phyloP scores from a whole-genome alignment of 2,329 filamentous ascomycete genomes.

The Cordyceps pruinosa region DNA sequence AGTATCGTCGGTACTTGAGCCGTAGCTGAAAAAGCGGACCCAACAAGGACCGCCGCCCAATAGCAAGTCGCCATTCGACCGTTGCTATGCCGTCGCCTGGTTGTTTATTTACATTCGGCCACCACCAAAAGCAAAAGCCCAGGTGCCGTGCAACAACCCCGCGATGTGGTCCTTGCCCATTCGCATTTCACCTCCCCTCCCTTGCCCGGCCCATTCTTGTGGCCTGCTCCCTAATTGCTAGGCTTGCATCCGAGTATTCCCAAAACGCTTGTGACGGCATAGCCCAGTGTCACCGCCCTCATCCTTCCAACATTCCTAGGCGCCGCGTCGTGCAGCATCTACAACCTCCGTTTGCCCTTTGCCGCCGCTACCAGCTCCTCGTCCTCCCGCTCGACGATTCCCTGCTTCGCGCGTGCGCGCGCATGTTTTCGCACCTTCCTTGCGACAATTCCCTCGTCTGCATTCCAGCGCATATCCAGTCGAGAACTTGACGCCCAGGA shows the following conservation, averaged over 20 bases:
- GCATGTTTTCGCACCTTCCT: constrained; percentile 13
- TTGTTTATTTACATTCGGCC: constrained; percentile 28
- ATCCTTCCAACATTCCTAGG: constrained; percentile 9
- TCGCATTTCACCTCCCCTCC: constrained; percentile 11
- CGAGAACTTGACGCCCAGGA: constrained; percentile 1
- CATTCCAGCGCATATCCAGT: constrained; percentile 11
- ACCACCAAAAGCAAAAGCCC: not conserved
- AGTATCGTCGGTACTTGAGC: not conserved
- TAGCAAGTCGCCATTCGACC: constrained; percentile 13
- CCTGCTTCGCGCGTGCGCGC: constrained; percentile 8
- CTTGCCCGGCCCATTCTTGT: constrained; percentile 14
- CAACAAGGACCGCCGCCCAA: constrained; percentile 17
- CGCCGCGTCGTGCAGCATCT: constrained; percentile 5
- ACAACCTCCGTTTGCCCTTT: constrained; percentile 1
- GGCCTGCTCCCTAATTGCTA: not conserved
- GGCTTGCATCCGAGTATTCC: constrained; percentile 9
- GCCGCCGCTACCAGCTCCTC: not conserved
- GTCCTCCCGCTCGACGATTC: not conserved
- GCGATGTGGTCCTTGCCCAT: constrained; percentile 17
- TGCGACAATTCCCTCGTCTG: constrained; percentile 5
- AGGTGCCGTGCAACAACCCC: constrained; percentile 18
- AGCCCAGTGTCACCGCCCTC: constrained; percentile 14
- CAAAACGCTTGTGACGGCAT: constrained; percentile 19
- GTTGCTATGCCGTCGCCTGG: constrained; percentile 28
- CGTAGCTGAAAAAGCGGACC: not conserved